Percentiles rank a stretch among this genome's conserved stretches.
These are phyloP conservation scores for Scutellaria baicalensis DNA, from an alignment of 257 asterid species.

Conservation along the genomic window DNA sequence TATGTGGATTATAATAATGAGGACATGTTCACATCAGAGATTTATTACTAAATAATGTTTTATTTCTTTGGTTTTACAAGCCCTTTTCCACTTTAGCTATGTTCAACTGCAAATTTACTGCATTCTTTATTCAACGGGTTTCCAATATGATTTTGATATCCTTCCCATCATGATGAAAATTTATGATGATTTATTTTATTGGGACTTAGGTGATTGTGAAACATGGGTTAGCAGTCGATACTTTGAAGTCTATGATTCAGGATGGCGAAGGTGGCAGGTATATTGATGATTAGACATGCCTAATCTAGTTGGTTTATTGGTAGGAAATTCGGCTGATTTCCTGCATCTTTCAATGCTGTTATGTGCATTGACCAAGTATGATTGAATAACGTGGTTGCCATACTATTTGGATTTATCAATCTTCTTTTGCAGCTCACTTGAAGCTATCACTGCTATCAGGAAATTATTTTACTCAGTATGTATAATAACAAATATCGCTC, in stretches of 20 bases:
- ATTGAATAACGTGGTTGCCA: not conserved
- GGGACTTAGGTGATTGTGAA: conserved; percentile 56
- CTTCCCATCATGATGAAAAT: not conserved
- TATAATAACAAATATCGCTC: not conserved
- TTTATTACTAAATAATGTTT: not conserved
- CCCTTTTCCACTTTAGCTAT: not conserved
- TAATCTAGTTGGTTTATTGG: not conserved
- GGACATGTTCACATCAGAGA: not conserved
- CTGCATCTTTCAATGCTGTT: not conserved
- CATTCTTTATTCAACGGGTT: not conserved
- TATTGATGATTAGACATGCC: not conserved
- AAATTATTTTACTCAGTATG: not conserved
- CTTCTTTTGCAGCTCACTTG: not conserved
- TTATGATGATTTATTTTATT: conserved; percentile 7
- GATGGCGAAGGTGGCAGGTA: conserved; percentile 80
- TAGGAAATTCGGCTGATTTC: not conserved
- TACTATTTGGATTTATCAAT: not conserved
- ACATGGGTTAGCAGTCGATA: conserved; percentile 77
- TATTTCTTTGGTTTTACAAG: not conserved
- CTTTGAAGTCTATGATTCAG: conserved; percentile 61
- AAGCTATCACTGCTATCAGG: not conserved
- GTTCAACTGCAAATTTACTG: not conserved
- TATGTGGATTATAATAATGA: not conserved
- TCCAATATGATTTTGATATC: not conserved
- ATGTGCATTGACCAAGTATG: not conserved